These are phyloP conservation scores for Prunus campanulata DNA, from an alignment of 306 rosid species.

Conservation along the genomic window DNA sequence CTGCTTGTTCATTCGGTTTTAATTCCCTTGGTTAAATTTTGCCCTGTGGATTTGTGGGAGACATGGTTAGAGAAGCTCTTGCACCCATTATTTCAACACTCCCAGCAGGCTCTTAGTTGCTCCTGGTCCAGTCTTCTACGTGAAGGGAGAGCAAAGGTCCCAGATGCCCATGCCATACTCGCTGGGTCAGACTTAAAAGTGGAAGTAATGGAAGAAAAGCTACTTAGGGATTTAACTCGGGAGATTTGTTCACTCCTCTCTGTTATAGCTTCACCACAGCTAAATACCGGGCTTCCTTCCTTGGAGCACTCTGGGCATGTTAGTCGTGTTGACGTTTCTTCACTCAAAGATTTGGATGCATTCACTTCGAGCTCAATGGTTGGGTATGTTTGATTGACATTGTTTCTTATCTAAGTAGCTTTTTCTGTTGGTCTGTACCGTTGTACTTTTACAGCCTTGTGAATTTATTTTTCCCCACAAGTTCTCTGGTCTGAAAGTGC, in stretches of 20 bases:
- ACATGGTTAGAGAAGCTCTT: constrained; percentile 86
- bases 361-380: constrained; percentile 72
- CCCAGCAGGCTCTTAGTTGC: constrained; percentile 65
- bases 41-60: constrained; percentile 88
- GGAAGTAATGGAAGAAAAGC: constrained; percentile 93
- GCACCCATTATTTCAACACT: constrained; percentile 69
- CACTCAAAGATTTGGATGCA: constrained; percentile 71
- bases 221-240: constrained; percentile 84
- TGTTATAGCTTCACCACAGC: constrained; percentile 63
- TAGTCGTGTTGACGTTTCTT: constrained; percentile 55
- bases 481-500: constrained; percentile 14
- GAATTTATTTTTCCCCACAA: background rate
- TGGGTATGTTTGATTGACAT: constrained; percentile 56
- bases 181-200: constrained; percentile 81
- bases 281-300: constrained; percentile 76
- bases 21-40: constrained; percentile 75
- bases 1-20: constrained; percentile 83
- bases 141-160: constrained; percentile 90
- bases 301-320: constrained; percentile 88
- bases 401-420: constrained; percentile 12
- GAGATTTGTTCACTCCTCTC: constrained; percentile 80
- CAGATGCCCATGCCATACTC: constrained; percentile 65
- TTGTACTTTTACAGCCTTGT: constrained; percentile 6
- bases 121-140: constrained; percentile 87
- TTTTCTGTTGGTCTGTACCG: constrained; percentile 16